Percentiles rank a stretch among this genome's conserved stretches.
phyloP scores from a whole-genome alignment of 768 basidiomycete species.

The Lanmaoa pseudosensibilis region DNA sequence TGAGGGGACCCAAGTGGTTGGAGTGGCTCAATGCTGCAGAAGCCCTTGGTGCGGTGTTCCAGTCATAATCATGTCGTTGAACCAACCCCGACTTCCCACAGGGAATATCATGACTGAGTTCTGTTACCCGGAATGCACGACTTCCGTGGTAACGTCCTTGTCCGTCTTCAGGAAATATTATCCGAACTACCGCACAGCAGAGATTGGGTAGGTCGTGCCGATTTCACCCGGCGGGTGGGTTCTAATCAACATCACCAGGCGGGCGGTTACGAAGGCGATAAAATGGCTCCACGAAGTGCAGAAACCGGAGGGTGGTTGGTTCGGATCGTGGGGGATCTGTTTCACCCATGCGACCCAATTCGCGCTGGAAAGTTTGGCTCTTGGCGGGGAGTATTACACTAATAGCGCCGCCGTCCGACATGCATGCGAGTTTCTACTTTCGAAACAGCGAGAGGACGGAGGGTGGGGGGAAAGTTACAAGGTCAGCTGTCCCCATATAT shows the following conservation, averaged over 20 bases:
- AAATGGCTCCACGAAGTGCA: conserved; percentile 79
- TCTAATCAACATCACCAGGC: conserved; percentile 41
- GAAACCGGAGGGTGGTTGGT: too few species aligned
- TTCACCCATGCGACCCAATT: conserved; percentile 96
- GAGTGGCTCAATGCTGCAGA: too few species aligned
- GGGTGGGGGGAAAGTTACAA: conserved; percentile 99
- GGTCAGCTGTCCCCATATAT: conserved; percentile 46
- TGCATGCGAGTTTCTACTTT: conserved; percentile 83
- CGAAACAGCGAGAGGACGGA: conserved; percentile 85
- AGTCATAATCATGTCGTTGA: neutral
- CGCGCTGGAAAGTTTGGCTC: conserved; percentile 84
- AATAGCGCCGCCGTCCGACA: conserved; percentile 65
- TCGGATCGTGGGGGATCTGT: too few species aligned
- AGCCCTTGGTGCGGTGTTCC: conserved; percentile 69
- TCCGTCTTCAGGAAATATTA: too few species aligned
- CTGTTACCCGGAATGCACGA: too few species aligned
- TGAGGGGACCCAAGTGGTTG: too few species aligned
- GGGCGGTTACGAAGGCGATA: conserved; percentile 67
- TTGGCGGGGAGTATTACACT: conserved; percentile 86
- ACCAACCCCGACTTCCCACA: conserved; percentile 26
- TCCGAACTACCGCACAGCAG: too few species aligned
- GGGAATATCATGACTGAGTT: too few species aligned
- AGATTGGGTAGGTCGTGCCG: too few species aligned
- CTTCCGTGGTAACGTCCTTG: too few species aligned
- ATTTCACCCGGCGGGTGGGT: too few species aligned